Evolutionary conservation across 768 basidiomycete genomes (phyloP), one percentile per base, ranked within the genome.

Genomic region (Suillus placidus): DNA sequence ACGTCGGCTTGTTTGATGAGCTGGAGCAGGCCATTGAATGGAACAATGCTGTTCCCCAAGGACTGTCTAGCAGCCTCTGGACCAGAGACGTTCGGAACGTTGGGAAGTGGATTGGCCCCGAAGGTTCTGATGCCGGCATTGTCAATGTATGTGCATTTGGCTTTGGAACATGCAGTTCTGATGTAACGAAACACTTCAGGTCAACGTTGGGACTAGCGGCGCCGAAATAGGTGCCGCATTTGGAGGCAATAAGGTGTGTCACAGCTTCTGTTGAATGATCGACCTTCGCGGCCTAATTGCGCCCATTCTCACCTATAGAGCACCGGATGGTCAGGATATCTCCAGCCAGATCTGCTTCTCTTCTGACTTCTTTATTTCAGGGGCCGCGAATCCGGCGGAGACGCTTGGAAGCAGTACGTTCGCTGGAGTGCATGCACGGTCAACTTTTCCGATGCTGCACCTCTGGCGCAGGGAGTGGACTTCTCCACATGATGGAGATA

Each of bases 391-490:
- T 94, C 93, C 8, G 97, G 97, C 45, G 96, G 96, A 61, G 97
- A 98, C 77, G 92, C 96, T n/a, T 99, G 97, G 97, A 95, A 96
- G 77, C 93, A 97, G 77, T 95, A 95, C 71, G 92, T 95, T 47
- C 87, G 94, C 61, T 96, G 93, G 93, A 90, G 90, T 77, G 87
- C 91, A 55, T 95, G 93, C 76, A 97, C 96, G 13, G 84, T 98
- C 76, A 98, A 98, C 79, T 98, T 92, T 79, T 93, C 92, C 47
- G 87, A 95, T 75, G 86, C 89, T 70, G 89, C 94, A 52, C 95
- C 93, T 10, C 81, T 99, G 42, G 96, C 96, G 0, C 96, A 99
- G 77, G 96, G 96, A 9, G 95, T 99, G 67, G 88, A 85, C 69
- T 99, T 99, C 78, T 76, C 84, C 37, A 70, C 84, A 42, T 86